Conservation (phyloP, 768 basidiomycete species). For the Nidularia pulvinata region DNA sequence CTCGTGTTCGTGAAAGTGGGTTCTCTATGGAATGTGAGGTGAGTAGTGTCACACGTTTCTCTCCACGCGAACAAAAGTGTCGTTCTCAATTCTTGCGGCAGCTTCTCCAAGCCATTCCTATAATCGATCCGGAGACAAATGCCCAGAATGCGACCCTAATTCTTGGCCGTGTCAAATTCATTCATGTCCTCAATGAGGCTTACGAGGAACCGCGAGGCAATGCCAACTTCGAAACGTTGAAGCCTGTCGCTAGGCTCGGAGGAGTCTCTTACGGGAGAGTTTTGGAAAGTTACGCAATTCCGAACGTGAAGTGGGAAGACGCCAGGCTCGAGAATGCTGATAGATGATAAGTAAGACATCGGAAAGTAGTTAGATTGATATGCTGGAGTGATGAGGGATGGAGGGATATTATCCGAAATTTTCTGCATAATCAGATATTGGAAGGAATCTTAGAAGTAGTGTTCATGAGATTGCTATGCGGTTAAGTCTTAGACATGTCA, state of each 20-base stretch:
- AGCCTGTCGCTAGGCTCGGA: conserved; percentile 50
- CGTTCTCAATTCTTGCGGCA: conserved; percentile 22
- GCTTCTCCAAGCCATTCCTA: conserved; percentile 40
- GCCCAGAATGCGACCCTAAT: conserved; percentile 37
- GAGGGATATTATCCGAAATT: too few species aligned
- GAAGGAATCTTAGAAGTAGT: too few species aligned
- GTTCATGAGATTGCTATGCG: too few species aligned
- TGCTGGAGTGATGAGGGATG: too few species aligned
- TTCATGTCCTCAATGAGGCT: conserved; percentile 59
- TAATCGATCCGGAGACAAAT: conserved; percentile 34
- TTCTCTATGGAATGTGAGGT: conserved; percentile 65
- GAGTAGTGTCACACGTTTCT: not conserved
- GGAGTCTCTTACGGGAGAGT: conserved; percentile 43
- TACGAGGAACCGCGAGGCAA: conserved; percentile 20
- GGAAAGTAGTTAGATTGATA: too few species aligned
- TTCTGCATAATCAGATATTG: too few species aligned
- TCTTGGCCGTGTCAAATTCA: conserved; percentile 51
- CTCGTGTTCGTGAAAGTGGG: conserved; percentile 63
- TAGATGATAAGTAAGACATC: too few species aligned
- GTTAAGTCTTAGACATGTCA: too few species aligned
- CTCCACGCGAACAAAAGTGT: not conserved
- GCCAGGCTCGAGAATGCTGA: too few species aligned
- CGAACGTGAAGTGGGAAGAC: conserved; percentile 44
- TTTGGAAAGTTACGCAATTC: conserved; percentile 53
- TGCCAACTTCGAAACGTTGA: conserved; percentile 47